Evolutionary conservation across 2,329 filamentous ascomycete species (phyloP).

Genomic region (Neophaeococcomyces aloes): DNA sequence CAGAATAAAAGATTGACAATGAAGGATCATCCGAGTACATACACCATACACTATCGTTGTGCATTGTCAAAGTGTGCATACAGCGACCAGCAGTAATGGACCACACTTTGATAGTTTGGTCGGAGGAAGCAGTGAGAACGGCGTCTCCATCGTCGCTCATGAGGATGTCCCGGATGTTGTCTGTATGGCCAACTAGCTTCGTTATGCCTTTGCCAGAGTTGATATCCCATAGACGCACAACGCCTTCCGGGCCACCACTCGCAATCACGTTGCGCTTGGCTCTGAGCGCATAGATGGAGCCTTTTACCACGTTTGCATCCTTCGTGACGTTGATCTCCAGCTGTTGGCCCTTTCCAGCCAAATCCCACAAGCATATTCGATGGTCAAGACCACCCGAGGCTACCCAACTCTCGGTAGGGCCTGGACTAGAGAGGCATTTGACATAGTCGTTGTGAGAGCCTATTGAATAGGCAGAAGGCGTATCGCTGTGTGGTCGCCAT

Average conservation of each 20-base stretch:
- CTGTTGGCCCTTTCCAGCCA: constrained; percentile 75
- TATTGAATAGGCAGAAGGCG: constrained; percentile 58
- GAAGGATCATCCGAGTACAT: constrained; percentile 79
- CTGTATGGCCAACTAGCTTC: constrained; percentile 92
- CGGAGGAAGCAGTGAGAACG: constrained; percentile 86
- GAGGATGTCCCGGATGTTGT: constrained; percentile 83
- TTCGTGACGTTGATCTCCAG: constrained; percentile 69
- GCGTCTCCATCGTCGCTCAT: constrained; percentile 81
- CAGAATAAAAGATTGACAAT: constrained; percentile 85
- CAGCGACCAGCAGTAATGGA: constrained; percentile 88
- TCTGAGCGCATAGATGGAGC: constrained; percentile 84
- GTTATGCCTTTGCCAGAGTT: constrained; percentile 81
- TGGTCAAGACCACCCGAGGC: constrained; percentile 89
- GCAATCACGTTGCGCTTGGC: constrained; percentile 72
- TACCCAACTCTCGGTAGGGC: constrained; percentile 65
- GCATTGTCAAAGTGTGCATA: constrained; percentile 98
- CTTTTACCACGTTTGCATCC: constrained; percentile 77
- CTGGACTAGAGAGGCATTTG: constrained; percentile 78
- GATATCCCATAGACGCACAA: constrained; percentile 84
- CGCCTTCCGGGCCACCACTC: constrained; percentile 87
- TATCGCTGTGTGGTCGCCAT: constrained; percentile 65
- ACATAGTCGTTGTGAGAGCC: constrained; percentile 94
- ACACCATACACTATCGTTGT: constrained; percentile 96
- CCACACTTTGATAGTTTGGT: constrained; percentile 97
- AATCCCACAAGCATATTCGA: constrained; percentile 86